Conservation (phyloP, 2,329 filamentous ascomycete species). For the Cladosporium austrohemisphaericum region DNA sequence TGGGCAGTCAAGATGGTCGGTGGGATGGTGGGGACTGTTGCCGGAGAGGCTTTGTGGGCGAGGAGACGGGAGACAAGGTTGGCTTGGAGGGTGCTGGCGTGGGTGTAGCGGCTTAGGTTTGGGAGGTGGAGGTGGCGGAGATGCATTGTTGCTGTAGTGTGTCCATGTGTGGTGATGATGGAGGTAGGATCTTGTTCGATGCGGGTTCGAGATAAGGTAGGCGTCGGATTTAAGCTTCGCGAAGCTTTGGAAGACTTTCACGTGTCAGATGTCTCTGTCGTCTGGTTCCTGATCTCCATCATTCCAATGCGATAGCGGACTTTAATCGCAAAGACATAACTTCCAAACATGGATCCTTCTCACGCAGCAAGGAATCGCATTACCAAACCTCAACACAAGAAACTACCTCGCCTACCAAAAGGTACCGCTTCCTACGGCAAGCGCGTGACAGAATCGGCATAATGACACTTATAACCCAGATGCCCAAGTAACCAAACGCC, state of each 20-base stretch:
- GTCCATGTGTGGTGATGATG: not conserved
- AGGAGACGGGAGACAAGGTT: constrained; percentile 56
- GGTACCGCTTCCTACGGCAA: constrained; percentile 13
- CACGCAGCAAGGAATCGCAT: not conserved
- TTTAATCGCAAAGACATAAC: not conserved
- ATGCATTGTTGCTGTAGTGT: constrained; percentile 42
- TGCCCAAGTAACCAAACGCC: constrained; percentile 51
- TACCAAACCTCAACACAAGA: constrained; percentile 12
- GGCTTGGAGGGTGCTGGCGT: constrained; percentile 55
- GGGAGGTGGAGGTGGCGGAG: constrained; percentile 61
- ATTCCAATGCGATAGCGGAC: not conserved
- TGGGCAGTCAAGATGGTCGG: constrained; percentile 78
- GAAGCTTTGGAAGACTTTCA: constrained; percentile 12
- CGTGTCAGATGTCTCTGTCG: constrained; percentile 5
- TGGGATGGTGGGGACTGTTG: constrained; percentile 34
- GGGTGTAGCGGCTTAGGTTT: constrained; percentile 51
- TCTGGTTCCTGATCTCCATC: not conserved
- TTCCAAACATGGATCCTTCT: not conserved
- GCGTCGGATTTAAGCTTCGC: constrained; percentile 2
- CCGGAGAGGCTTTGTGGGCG: constrained; percentile 53
- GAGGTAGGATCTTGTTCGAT: not conserved
- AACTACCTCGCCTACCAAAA: constrained; percentile 24
- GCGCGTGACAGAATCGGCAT: not conserved
- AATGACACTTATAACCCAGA: constrained; percentile 31
- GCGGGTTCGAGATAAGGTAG: not conserved